Percentiles rank a stretch among this genome's conserved stretches.
Conservation (phyloP, 139 green algal genomes). For the Edaphochlamys debaryana region DNA sequence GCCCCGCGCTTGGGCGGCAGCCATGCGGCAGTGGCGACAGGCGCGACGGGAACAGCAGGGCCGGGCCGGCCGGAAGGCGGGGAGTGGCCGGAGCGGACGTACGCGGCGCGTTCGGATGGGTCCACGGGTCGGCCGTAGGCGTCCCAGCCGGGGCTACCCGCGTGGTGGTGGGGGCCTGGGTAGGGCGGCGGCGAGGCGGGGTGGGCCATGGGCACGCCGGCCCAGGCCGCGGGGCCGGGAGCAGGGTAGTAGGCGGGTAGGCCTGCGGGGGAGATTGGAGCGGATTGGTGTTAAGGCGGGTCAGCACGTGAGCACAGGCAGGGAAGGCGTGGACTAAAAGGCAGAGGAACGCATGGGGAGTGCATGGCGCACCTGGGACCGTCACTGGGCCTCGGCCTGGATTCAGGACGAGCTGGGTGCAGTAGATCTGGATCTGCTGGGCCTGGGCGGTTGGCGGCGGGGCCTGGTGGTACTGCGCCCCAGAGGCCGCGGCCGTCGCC, state of each 20-base stretch:
- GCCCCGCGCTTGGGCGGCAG: too few relatives aligned
- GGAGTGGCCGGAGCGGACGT: neutral
- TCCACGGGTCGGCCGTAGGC: neutral
- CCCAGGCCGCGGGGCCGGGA: constrained; percentile 8
- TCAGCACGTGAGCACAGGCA: too few relatives aligned
- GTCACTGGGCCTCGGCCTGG: constrained; percentile 5
- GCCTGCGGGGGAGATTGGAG: too few relatives aligned
- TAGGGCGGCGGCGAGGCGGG: neutral
- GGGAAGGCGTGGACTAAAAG: too few relatives aligned
- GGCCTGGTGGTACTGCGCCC: too few relatives aligned
- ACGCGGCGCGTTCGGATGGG: constrained; percentile 1
- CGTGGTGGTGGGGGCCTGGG: neutral
- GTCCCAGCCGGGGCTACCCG: neutral
- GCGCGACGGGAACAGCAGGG: neutral
- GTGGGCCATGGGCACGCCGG: neutral
- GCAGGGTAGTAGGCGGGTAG: constrained; percentile 8
- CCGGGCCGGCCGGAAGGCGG: neutral
- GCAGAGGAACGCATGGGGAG: too few relatives aligned
- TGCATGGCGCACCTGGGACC: neutral
- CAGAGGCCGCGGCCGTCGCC: too few relatives aligned
- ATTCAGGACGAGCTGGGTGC: constrained; percentile 37
- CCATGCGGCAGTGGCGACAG: neutral
- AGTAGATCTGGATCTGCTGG: constrained; percentile 38
- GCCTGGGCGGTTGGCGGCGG: neutral
- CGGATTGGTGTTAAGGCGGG: too few relatives aligned